Conservation (phyloP, 257 asterid species). For the Henckelia pumila region DNA sequence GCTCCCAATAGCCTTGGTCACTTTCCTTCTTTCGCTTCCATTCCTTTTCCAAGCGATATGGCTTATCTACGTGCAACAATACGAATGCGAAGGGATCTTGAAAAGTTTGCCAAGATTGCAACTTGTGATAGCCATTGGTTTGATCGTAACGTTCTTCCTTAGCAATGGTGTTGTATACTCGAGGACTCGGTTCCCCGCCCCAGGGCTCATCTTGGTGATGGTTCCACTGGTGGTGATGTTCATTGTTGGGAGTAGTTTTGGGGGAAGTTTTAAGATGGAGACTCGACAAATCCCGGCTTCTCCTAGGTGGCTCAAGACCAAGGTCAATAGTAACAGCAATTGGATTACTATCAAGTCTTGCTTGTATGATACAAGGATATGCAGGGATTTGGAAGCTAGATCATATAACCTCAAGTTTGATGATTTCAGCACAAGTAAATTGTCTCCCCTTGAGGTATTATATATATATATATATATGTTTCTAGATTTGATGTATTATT, state of each 20-base stretch:
- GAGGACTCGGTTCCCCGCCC: slow-evolving; percentile 9
- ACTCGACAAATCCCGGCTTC: slow-evolving; percentile 31
- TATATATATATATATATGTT: too few relatives aligned
- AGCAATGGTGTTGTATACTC: slow-evolving; percentile 30
- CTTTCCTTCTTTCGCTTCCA: slow-evolving; percentile 40
- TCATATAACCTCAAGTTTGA: slow-evolving; percentile 25
- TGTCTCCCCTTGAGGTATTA: slow-evolving; percentile 35
- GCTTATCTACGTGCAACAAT: slow-evolving; percentile 28
- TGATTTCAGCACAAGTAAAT: slow-evolving; percentile 17
- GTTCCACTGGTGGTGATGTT: slow-evolving; percentile 30
- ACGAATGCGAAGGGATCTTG: slow-evolving; percentile 37
- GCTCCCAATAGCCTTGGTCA: slow-evolving; percentile 24
- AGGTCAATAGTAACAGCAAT: slow-evolving; percentile 19
- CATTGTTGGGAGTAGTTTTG: slow-evolving; percentile 33
- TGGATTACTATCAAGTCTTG: slow-evolving; percentile 42
- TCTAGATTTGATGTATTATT: background rate
- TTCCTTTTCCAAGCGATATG: slow-evolving; percentile 32
- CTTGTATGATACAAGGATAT: slow-evolving; percentile 30
- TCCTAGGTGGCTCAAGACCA: slow-evolving; percentile 33
- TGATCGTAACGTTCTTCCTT: slow-evolving; percentile 24
- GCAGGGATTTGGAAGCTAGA: slow-evolving; percentile 29
- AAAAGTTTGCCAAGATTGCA: slow-evolving; percentile 28
- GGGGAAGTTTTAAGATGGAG: slow-evolving; percentile 33
- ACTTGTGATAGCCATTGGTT: slow-evolving; percentile 27
- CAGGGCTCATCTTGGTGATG: slow-evolving; percentile 30